A percentile compares a stretch with the other conserved stretches of the same genome.
phyloP scores from a whole-genome alignment of 148 eudicot species.

The Linanthus parryae region DNA sequence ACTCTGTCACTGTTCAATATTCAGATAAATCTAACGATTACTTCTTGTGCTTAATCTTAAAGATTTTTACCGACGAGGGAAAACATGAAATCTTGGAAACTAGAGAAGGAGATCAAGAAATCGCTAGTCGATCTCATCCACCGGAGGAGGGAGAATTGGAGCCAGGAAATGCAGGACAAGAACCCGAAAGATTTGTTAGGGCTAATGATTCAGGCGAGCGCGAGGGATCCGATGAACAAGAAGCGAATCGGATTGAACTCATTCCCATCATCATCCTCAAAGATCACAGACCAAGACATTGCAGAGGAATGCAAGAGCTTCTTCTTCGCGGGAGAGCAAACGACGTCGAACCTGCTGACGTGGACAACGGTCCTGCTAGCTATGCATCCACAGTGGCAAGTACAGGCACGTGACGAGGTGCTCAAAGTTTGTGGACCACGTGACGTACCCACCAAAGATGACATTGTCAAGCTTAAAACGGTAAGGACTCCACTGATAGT shows the following conservation, averaged over 20 bases:
- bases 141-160: conserved; percentile 30
- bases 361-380: conserved; percentile 87
- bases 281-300: conserved; percentile 68
- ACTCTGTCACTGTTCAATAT: background rate
- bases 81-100: conserved; percentile 68
- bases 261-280: conserved; percentile 4
- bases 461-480: conserved; percentile 78
- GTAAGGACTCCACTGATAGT: conserved; percentile 26
- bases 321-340: conserved; percentile 93
- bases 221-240: conserved; percentile 14
- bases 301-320: conserved; percentile 96
- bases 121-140: conserved; percentile 59
- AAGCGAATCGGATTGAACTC: conserved; percentile 11
- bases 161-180: conserved; percentile 1
- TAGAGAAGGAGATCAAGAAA: conserved; percentile 68
- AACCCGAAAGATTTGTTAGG: conserved; percentile 73
- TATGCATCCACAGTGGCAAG: conserved; percentile 96
- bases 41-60: background rate
- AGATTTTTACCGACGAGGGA: conserved; percentile 76
- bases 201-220: conserved; percentile 79
- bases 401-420: conserved; percentile 89
- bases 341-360: conserved; percentile 92
- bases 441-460: conserved; percentile 83
- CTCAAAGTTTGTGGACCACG: conserved; percentile 78
- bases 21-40: background rate